Conservation (phyloP, 495 filamentous ascomycete genomes). For the Aspergillus cristatus region DNA sequence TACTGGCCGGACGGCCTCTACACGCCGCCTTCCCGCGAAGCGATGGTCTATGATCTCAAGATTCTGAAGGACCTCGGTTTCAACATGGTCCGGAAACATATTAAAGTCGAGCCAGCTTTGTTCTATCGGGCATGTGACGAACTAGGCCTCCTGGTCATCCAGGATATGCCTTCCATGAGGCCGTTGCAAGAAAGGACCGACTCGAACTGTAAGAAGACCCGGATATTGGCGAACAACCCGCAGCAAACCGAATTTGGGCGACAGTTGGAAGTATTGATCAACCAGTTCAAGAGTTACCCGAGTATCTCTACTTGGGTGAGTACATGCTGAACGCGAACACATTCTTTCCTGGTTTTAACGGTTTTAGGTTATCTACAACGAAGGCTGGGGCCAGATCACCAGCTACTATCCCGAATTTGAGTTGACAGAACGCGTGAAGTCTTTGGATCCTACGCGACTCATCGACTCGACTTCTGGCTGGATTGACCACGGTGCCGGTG, state of each 20-base stretch:
- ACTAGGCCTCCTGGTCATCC: slow-evolving; percentile 53
- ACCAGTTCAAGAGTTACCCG: slow-evolving; percentile 53
- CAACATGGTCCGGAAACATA: slow-evolving; percentile 63
- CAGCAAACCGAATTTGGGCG: slow-evolving; percentile 53
- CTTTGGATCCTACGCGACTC: slow-evolving; percentile 52
- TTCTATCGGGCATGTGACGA: slow-evolving; percentile 59
- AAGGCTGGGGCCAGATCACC: slow-evolving; percentile 57
- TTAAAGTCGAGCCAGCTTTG: slow-evolving; percentile 58
- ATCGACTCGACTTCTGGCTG: slow-evolving; percentile 53
- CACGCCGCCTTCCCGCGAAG: slow-evolving; percentile 48
- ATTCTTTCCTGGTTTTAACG: slow-evolving; percentile 1
- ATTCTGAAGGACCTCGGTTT: slow-evolving; percentile 52
- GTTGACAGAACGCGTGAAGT: slow-evolving; percentile 41
- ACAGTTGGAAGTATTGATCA: slow-evolving; percentile 50
- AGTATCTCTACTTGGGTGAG: slow-evolving; percentile 46
- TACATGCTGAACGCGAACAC: not conserved
- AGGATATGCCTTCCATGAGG: slow-evolving; percentile 58
- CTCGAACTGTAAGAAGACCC: slow-evolving; percentile 6
- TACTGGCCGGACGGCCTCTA: slow-evolving; percentile 64
- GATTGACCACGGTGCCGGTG: slow-evolving; percentile 51
- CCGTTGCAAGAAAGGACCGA: slow-evolving; percentile 14
- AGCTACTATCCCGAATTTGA: slow-evolving; percentile 43
- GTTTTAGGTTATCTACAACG: slow-evolving; percentile 55
- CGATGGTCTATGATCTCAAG: slow-evolving; percentile 56
- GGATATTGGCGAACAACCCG: slow-evolving; percentile 27